phyloP scores from a whole-genome alignment of 2,329 filamentous ascomycete species.

The Verticillium tricorpus region DNA sequence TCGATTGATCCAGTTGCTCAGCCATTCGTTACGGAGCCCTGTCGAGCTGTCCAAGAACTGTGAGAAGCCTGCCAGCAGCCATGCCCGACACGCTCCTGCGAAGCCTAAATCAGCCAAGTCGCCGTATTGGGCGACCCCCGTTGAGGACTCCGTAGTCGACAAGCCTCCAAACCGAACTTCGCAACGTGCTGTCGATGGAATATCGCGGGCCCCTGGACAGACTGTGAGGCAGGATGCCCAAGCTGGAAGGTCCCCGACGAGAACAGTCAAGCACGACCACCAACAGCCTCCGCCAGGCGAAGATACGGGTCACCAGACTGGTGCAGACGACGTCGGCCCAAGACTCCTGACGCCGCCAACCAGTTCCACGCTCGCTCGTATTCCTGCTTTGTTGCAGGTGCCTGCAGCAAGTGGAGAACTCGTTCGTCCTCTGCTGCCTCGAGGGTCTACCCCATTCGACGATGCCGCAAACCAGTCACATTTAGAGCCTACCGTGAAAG shows the following conservation, averaged over 20 bases:
- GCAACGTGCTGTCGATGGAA: neutral
- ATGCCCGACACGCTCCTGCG: neutral
- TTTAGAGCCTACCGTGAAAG: neutral
- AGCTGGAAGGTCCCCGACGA: neutral
- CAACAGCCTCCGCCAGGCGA: neutral
- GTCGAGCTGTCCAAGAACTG: neutral
- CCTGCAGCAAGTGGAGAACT: neutral
- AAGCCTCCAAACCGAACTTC: neutral
- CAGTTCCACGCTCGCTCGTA: neutral
- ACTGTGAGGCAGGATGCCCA: neutral
- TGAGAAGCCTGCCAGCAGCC: neutral
- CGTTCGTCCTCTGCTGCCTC: neutral
- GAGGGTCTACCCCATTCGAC: neutral
- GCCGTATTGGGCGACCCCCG: neutral
- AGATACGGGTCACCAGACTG: neutral
- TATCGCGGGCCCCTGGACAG: neutral
- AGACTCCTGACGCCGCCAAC: neutral
- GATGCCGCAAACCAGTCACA: neutral
- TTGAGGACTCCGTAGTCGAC: neutral
- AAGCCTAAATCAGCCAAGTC: neutral
- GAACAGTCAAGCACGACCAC: neutral
- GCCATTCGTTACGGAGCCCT: neutral
- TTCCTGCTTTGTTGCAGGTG: neutral
- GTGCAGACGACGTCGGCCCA: neutral
- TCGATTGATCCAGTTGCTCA: slow-evolving; percentile 11